phyloP scores from a whole-genome alignment of 2,329 filamentous ascomycete genomes.

The Ophiostoma pallidulum region DNA sequence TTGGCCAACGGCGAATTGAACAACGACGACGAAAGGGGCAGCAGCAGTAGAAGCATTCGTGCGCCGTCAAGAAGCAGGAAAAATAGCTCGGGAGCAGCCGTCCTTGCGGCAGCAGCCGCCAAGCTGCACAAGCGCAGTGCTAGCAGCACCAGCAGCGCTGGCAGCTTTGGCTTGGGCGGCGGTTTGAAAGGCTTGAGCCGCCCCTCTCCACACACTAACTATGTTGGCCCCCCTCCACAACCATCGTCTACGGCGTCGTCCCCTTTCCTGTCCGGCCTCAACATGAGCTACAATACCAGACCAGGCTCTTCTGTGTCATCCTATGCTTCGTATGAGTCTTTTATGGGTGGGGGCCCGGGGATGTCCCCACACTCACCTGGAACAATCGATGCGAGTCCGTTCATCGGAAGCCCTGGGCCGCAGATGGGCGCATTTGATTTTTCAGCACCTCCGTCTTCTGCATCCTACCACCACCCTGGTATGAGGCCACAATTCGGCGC shows the following conservation, averaged over 20 bases:
- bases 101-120: slow-evolving; percentile 11
- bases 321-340: slow-evolving; percentile 17
- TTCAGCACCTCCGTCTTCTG: not conserved
- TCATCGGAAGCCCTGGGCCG: slow-evolving; percentile 17
- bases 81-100: slow-evolving; percentile 9
- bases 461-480: slow-evolving; percentile 15
- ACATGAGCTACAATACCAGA: slow-evolving; percentile 10
- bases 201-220: slow-evolving; percentile 19
- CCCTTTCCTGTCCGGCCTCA: slow-evolving; percentile 13
- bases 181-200: slow-evolving; percentile 18
- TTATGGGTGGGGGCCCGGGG: slow-evolving; percentile 12
- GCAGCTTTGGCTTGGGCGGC: slow-evolving; percentile 18
- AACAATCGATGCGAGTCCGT: slow-evolving; percentile 15
- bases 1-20: slow-evolving; percentile 47
- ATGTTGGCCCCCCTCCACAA: slow-evolving; percentile 16
- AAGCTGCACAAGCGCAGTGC: slow-evolving; percentile 16
- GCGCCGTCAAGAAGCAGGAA: slow-evolving; percentile 4
- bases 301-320: slow-evolving; percentile 18
- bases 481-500: slow-evolving; percentile 18
- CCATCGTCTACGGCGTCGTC: slow-evolving; percentile 18
- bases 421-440: slow-evolving; percentile 17
- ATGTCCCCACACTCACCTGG: slow-evolving; percentile 18
- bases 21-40: slow-evolving; percentile 43
- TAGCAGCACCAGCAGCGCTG: slow-evolving; percentile 16
- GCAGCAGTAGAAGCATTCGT: slow-evolving; percentile 21